Percentiles rank a stretch among this genome's conserved stretches.
Evolutionary conservation across 192 early-diverging fungal genomes (phyloP).

Genomic region (Coemansia sp.): DNA sequence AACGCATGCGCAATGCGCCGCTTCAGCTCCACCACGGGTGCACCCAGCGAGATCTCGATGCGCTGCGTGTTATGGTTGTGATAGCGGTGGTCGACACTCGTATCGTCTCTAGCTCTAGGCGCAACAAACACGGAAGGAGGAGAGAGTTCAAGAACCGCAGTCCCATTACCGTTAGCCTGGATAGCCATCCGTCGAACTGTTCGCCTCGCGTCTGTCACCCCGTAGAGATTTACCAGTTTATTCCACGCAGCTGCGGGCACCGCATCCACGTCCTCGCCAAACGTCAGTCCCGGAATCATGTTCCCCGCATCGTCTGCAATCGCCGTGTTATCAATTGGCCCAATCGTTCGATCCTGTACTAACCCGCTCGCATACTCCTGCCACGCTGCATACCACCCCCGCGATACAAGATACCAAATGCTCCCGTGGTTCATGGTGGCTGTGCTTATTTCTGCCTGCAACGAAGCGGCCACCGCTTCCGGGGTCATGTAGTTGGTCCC

Average conservation of each 20-base stretch:
- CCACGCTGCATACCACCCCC: constrained; percentile 52
- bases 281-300: constrained; percentile 38
- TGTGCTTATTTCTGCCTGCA: constrained; percentile 21
- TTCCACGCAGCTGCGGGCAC: constrained; percentile 58
- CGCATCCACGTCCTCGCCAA: constrained; percentile 29
- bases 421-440: constrained; percentile 37
- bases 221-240: constrained; percentile 54
- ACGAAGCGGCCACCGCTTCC: constrained; percentile 17
- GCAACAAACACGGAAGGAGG: constrained; percentile 24
- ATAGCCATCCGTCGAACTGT: constrained; percentile 21
- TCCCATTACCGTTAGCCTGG: not conserved
- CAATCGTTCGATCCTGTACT: constrained; percentile 23
- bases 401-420: constrained; percentile 55
- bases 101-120: not conserved
- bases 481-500: not conserved
- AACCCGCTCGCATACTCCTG: constrained; percentile 44
- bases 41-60: constrained; percentile 24
- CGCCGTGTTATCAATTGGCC: constrained; percentile 53
- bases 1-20: constrained; percentile 15
- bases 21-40: constrained; percentile 32
- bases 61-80: constrained; percentile 9
- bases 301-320: constrained; percentile 30
- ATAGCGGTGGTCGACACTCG: not conserved
- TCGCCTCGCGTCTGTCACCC: constrained; percentile 1
- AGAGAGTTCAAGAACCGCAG: constrained; percentile 26